A percentile compares a stretch with the other conserved stretches of the same genome.
phyloP scores from a whole-genome alignment of 1,284 basidiomycete genomes.

The Bjerkandera adusta region DNA sequence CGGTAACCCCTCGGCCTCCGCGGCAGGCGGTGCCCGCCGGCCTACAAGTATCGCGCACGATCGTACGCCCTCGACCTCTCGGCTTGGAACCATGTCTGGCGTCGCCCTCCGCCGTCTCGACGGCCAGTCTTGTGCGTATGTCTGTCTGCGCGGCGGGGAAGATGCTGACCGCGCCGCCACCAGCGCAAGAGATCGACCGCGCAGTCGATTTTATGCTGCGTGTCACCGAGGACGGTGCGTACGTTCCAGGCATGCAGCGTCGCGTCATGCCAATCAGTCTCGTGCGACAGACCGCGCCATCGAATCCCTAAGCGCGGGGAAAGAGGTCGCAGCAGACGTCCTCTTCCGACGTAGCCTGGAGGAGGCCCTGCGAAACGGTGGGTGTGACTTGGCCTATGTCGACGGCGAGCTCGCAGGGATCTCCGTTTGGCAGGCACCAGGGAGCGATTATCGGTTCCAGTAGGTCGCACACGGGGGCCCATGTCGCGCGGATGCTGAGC shows the following conservation, averaged over 20 bases:
- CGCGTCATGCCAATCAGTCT: too few relatives aligned
- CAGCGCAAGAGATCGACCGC: slow-evolving; percentile 22
- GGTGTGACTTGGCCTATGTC: slow-evolving; percentile 22
- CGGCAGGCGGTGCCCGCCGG: too few relatives aligned
- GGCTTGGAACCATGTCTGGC: too few relatives aligned
- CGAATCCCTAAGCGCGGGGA: slow-evolving; percentile 22
- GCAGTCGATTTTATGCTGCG: slow-evolving; percentile 20
- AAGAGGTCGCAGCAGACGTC: slow-evolving; percentile 15
- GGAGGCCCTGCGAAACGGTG: slow-evolving; percentile 17
- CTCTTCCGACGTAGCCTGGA: slow-evolving; percentile 21
- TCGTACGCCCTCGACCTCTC: too few relatives aligned
- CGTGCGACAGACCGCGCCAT: slow-evolving; percentile 22
- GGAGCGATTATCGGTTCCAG: slow-evolving; percentile 25
- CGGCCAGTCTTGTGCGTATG: neutral
- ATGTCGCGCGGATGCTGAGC: too few relatives aligned
- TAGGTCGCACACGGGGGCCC: slow-evolving; percentile 20
- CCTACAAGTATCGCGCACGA: too few relatives aligned
- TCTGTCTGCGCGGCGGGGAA: neutral
- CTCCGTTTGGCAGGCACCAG: slow-evolving; percentile 21
- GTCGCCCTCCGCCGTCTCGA: slow-evolving; percentile 3
- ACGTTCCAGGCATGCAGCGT: too few relatives aligned
- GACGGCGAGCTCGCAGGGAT: slow-evolving; percentile 21
- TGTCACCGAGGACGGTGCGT: slow-evolving; percentile 24
- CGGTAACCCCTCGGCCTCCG: too few relatives aligned
- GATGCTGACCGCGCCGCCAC: neutral